Conservation (phyloP, 257 asterid genomes). For the Solanum gandarillasii region DNA sequence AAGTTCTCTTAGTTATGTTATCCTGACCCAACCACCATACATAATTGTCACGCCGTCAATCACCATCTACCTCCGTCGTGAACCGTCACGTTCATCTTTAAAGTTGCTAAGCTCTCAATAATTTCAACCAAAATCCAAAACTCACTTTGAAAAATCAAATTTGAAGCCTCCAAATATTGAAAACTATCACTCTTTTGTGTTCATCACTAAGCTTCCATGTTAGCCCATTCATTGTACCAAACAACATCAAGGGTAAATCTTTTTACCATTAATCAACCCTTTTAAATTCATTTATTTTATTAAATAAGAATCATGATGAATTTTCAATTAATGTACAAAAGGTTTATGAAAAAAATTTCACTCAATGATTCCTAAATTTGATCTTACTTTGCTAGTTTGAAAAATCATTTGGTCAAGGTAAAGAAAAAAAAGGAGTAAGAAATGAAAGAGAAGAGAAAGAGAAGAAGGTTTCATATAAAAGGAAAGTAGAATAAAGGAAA, state of each 20-base stretch:
- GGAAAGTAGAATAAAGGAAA: background rate
- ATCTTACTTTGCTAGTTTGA: constrained; percentile 54
- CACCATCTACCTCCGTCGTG: background rate
- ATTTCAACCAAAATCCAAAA: background rate
- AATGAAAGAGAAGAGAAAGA: background rate
- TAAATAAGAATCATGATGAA: constrained; percentile 31
- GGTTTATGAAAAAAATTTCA: constrained; percentile 55
- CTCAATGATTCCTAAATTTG: constrained; percentile 66
- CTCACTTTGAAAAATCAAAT: background rate
- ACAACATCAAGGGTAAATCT: background rate
- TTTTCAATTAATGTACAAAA: constrained; percentile 68
- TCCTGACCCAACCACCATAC: background rate
- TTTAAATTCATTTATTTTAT: background rate
- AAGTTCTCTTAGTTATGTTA: background rate
- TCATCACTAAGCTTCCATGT: background rate
- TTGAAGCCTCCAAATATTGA: background rate
- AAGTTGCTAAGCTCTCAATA: background rate
- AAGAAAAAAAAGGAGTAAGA: background rate
- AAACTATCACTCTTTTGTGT: background rate
- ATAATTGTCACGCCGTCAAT: background rate
- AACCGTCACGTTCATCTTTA: background rate
- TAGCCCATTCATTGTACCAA: background rate
- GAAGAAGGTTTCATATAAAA: background rate
- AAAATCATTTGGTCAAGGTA: background rate
- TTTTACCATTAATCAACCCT: background rate